Conservation (phyloP, 768 basidiomycete species). For the Russula abietina region DNA sequence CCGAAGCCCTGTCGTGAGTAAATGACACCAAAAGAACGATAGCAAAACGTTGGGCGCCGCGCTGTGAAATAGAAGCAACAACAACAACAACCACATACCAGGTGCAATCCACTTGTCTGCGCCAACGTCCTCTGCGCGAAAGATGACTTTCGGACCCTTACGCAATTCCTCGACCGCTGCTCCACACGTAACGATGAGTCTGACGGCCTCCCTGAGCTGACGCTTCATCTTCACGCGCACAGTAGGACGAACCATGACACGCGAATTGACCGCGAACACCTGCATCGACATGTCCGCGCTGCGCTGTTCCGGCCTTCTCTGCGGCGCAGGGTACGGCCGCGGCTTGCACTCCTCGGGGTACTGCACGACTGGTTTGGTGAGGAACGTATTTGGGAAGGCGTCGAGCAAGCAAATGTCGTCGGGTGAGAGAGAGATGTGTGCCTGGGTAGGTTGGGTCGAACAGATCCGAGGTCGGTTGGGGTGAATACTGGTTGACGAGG, state of each 20-base stretch:
- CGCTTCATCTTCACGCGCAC: conserved; percentile 5
- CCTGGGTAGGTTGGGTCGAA: conserved; percentile 14
- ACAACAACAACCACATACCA: conserved; percentile 9
- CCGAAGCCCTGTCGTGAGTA: too few species aligned
- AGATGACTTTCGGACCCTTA: background rate
- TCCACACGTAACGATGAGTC: conserved; percentile 16
- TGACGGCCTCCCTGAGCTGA: conserved; percentile 4
- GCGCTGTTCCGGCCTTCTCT: background rate
- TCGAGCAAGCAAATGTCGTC: background rate
- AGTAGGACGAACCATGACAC: background rate
- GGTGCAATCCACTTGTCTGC: conserved; percentile 18
- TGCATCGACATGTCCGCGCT: conserved; percentile 13
- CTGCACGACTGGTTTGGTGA: background rate
- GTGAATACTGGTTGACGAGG: conserved; percentile 1
- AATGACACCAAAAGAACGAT: too few species aligned
- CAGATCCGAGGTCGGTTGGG: background rate
- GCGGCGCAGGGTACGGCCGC: conserved; percentile 14
- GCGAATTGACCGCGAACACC: background rate
- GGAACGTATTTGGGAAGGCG: conserved; percentile 19
- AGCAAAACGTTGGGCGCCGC: background rate
- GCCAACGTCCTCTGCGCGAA: conserved; percentile 13
- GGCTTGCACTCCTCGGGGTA: too few species aligned
- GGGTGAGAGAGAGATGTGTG: conserved; percentile 1
- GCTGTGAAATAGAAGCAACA: background rate
- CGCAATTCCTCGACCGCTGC: conserved; percentile 6